These are phyloP conservation scores for Cordia subcordata DNA, from an alignment of 257 asterid genomes.

Conservation along the genomic window DNA sequence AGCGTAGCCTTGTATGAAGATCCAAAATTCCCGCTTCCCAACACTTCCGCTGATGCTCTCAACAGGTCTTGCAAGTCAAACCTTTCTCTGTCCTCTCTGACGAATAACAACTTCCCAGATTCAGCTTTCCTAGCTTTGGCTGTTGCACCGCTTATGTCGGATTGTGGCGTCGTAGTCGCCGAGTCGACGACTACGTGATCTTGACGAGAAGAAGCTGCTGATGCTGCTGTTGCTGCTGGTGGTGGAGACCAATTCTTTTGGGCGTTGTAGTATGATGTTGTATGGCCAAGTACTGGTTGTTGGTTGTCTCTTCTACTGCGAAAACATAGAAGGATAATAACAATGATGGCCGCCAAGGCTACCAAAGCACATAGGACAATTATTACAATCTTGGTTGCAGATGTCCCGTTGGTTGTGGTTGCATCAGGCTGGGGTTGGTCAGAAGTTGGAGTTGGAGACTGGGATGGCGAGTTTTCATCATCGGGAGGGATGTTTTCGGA, in stretches of 20 bases:
- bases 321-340: slow-evolving; percentile 29
- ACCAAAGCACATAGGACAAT: slow-evolving; percentile 29
- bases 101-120: slow-evolving; percentile 51
- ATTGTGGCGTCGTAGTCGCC: too few species aligned
- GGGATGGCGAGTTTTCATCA: not conserved
- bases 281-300: slow-evolving; percentile 23
- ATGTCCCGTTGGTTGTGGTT: not conserved
- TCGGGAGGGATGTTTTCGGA: slow-evolving; percentile 21
- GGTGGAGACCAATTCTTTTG: not conserved
- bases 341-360: slow-evolving; percentile 33
- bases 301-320: slow-evolving; percentile 20
- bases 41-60: slow-evolving; percentile 85
- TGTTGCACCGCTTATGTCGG: too few species aligned
- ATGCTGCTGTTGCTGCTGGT: not conserved
- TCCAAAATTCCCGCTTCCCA: slow-evolving; percentile 84
- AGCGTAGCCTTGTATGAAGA: slow-evolving; percentile 84
- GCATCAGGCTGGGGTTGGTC: not conserved
- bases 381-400: slow-evolving; percentile 23
- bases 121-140: slow-evolving; percentile 1
- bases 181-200: too few species aligned
- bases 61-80: slow-evolving; percentile 76
- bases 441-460: not conserved
- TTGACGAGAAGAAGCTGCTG: not conserved
- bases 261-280: slow-evolving; percentile 5
- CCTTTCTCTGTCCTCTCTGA: slow-evolving; percentile 56